These are phyloP conservation scores for Pichia occidentalis DNA, from an alignment of 805 yeast genomes.

Conservation along the genomic window DNA sequence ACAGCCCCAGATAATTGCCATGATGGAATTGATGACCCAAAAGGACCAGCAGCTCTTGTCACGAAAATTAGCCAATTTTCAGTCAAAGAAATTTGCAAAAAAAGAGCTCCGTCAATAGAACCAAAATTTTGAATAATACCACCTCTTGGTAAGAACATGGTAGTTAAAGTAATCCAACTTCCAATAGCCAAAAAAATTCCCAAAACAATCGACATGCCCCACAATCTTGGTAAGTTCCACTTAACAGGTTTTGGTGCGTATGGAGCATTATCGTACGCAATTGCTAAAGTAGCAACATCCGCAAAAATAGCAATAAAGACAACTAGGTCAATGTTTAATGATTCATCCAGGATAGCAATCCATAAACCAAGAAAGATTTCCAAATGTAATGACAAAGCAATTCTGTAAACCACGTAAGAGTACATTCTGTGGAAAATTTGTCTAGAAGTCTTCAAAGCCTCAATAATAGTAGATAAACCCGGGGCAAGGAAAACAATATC, in stretches of 20 bases:
- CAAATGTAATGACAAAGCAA: constrained; percentile 90
- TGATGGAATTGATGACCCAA: constrained; percentile 95
- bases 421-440: constrained; percentile 99
- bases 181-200: constrained; percentile 85
- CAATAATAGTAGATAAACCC: constrained; percentile 91
- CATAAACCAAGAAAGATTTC: constrained; percentile 93
- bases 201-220: constrained; percentile 91
- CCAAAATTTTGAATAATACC: constrained; percentile 97
- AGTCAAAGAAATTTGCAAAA: constrained; percentile 89
- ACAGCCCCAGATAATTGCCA: constrained; percentile 97
- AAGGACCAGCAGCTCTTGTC: constrained; percentile 96
- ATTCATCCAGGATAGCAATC: constrained; percentile 88
- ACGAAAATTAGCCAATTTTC: constrained; percentile 97
- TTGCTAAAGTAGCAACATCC: constrained; percentile 94
- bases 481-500: constrained; percentile 94
- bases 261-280: constrained; percentile 97
- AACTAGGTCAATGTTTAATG: constrained; percentile 83
- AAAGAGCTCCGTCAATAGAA: constrained; percentile 85
- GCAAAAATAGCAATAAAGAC: constrained; percentile 97
- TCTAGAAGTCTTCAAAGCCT: constrained; percentile 90
- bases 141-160: constrained; percentile 85
- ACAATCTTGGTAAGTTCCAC: constrained; percentile 94
- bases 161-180: constrained; percentile 91
- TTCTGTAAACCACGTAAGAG: constrained; percentile 96
- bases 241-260: constrained; percentile 88